A percentile compares a stretch with the other conserved stretches of the same genome.
phyloP scores from a whole-genome alignment of 2,329 filamentous ascomycete species.

The Phaeoacremonium minimum region DNA sequence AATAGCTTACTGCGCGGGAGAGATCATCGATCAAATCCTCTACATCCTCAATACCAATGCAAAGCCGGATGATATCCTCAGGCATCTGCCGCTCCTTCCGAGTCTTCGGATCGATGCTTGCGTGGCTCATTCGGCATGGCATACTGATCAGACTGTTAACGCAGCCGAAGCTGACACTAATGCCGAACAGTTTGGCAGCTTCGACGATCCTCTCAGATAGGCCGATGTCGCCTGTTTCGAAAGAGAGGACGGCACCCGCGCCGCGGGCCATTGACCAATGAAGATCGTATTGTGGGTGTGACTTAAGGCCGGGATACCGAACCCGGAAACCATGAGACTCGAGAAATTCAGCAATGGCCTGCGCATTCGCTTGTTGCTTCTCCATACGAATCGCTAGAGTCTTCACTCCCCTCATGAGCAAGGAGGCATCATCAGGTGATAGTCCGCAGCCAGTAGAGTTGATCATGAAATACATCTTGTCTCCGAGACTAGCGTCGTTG shows the following conservation, averaged over 20 bases:
- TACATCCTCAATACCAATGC: constrained; percentile 92
- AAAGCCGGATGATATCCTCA: constrained; percentile 92
- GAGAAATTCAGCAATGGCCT: constrained; percentile 86
- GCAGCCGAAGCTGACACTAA: constrained; percentile 95
- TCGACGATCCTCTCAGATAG: constrained; percentile 93
- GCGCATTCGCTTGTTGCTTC: constrained; percentile 91
- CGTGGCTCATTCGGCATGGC: constrained; percentile 99
- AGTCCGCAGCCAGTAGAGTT: constrained; percentile 94
- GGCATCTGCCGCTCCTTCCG: constrained; percentile 85
- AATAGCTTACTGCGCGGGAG: constrained; percentile 72
- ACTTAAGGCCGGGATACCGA: constrained; percentile 88
- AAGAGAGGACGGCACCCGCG: constrained; percentile 88
- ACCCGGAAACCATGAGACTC: constrained; percentile 90
- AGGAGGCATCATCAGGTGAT: constrained; percentile 91
- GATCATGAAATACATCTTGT: constrained; percentile 94
- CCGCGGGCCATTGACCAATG: constrained; percentile 95
- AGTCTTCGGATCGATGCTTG: constrained; percentile 95
- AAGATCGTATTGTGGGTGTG: constrained; percentile 92
- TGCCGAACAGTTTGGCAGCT: constrained; percentile 85
- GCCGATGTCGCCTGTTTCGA: constrained; percentile 84
- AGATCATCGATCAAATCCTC: constrained; percentile 92
- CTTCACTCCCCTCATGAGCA: constrained; percentile 93
- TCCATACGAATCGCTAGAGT: constrained; percentile 98
- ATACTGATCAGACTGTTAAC: constrained; percentile 99
- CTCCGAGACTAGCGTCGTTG: constrained; percentile 76